These are phyloP conservation scores for Lophiotrema nucula DNA, from an alignment of 495 filamentous ascomycete species.

Conservation along the genomic window DNA sequence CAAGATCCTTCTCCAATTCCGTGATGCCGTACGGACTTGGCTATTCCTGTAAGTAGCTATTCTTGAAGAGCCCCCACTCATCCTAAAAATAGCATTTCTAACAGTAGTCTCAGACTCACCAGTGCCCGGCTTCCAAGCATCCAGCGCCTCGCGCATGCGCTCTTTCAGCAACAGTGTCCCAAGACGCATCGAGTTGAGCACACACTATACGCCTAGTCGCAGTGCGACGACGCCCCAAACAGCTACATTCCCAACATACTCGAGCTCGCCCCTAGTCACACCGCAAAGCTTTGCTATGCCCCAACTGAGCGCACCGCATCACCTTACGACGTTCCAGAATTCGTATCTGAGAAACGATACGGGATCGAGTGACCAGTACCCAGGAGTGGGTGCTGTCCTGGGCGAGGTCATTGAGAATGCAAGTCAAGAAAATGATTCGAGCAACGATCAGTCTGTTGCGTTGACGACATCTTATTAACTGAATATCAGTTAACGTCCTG, in stretches of 20 bases:
- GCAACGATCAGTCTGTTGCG: conserved; percentile 18
- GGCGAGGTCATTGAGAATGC: conserved; percentile 33
- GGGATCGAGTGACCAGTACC: conserved; percentile 25
- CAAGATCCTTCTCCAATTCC: conserved; percentile 25
- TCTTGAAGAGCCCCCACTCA: no score
- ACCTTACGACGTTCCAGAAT: conserved; percentile 37
- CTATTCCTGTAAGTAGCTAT: conserved; percentile 39
- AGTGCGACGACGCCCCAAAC: conserved; percentile 34
- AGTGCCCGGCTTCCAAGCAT: conserved; percentile 39
- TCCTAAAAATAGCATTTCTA: conserved; percentile 2
- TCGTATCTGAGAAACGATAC: conserved; percentile 38
- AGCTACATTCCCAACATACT: conserved; percentile 38
- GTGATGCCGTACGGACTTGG: conserved; percentile 42
- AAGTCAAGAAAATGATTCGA: conserved; percentile 29
- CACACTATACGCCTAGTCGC: conserved; percentile 33
- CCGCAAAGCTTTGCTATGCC: conserved; percentile 34
- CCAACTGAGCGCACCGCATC: conserved; percentile 38
- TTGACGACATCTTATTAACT: conserved; percentile 23
- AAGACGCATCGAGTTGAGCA: conserved; percentile 38
- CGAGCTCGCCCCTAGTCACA: conserved; percentile 35
- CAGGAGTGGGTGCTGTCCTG: conserved; percentile 30
- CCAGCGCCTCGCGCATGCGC: conserved; percentile 32
- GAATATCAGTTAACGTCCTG: neutral
- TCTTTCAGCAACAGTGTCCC: conserved; percentile 38
- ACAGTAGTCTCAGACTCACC: conserved; percentile 35